Evolutionary conservation across 2,329 filamentous ascomycete species (phyloP), one percentile per base, ranked within the genome.

Genomic region (Magnaporthiopsis rhizophila): DNA sequence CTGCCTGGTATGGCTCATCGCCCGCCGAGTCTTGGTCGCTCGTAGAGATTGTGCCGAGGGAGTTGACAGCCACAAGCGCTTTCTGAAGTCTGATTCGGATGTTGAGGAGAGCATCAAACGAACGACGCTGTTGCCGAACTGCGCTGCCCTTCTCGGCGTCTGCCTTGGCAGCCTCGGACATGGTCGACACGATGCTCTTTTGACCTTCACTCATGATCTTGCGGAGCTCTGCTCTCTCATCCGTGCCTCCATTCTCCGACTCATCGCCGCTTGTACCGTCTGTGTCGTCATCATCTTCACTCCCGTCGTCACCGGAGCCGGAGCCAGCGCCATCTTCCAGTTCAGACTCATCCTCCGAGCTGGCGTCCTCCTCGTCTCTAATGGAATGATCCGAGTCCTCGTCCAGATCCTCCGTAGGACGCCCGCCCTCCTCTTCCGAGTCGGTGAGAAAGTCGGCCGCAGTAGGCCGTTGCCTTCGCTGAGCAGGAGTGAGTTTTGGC

Each of bases 81-180:
- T 97, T 98, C 75, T 99, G 96, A 24, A 99, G 79, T 66, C 94
- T 90, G 72, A 99, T 97, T 26, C 95, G 88, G 18, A 92, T 85
- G 76, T 97, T 96, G 38, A 99, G 83, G 0, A 98, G 84, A 0
- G 90, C 86, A 69, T 98, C 94, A 72, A 97, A 99, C 0, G 89
- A 86, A 67, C 88, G 89, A 62, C 92, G 87, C 77, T 99, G 95
- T 65, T 87, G 81, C 70, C 92, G 94, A 53, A 99, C 91, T 0
- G 94, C 94, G 64, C 84, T 78, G 15, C 95, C 95, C 76, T 98
- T 98, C 58, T 88, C 86, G 5, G 89, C 86, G 73, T 98, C 95
- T 63, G 86, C 86, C 71, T 89, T 87, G 63, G 87, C 87, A 1
- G 89, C 88, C 71, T 88, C 81, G 1, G 80, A 78, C 58, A 84